Conservation (phyloP, 2,329 filamentous ascomycete genomes). For the Ophioceras dolichostomum region DNA sequence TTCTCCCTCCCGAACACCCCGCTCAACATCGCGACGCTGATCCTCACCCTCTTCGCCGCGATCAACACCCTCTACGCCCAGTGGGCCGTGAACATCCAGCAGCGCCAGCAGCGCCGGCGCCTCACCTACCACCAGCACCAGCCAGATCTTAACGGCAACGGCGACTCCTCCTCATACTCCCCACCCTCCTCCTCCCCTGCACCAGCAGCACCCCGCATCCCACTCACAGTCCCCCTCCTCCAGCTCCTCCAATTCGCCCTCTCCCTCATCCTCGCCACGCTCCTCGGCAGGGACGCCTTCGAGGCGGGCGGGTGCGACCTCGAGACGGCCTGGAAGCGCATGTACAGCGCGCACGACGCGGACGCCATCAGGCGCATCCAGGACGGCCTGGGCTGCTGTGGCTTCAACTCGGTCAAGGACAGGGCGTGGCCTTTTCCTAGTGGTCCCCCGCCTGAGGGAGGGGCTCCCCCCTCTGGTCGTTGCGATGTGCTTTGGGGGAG, state of each 20-base stretch:
- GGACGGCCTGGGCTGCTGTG: slow-evolving; percentile 55
- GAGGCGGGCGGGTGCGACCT: slow-evolving; percentile 35
- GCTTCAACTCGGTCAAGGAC: slow-evolving; percentile 43
- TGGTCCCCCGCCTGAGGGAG: slow-evolving; percentile 8
- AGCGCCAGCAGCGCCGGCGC: background rate
- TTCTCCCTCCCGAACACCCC: slow-evolving; percentile 9
- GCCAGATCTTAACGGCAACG: background rate
- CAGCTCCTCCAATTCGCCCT: slow-evolving; percentile 14
- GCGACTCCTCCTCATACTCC: background rate
- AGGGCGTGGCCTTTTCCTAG: slow-evolving; percentile 54
- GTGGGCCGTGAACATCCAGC: background rate
- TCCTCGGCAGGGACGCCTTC: slow-evolving; percentile 14
- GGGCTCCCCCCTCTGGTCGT: slow-evolving; percentile 10
- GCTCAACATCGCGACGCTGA: slow-evolving; percentile 4
- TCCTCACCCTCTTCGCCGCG: slow-evolving; percentile 5
- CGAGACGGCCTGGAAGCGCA: slow-evolving; percentile 38
- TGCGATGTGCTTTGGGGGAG: slow-evolving; percentile 37
- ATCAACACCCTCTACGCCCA: slow-evolving; percentile 3
- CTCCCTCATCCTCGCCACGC: slow-evolving; percentile 29
- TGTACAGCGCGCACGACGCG: slow-evolving; percentile 40
- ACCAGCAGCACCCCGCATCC: background rate
- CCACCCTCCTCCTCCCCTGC: background rate
- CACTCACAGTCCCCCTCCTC: slow-evolving; percentile 1
- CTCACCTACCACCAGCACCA: background rate
- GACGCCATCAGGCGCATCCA: slow-evolving; percentile 46